Base-by-base conservation (phyloP, 2,329 filamentous ascomycete genomes). In the Claviceps fusiformis region DNA sequence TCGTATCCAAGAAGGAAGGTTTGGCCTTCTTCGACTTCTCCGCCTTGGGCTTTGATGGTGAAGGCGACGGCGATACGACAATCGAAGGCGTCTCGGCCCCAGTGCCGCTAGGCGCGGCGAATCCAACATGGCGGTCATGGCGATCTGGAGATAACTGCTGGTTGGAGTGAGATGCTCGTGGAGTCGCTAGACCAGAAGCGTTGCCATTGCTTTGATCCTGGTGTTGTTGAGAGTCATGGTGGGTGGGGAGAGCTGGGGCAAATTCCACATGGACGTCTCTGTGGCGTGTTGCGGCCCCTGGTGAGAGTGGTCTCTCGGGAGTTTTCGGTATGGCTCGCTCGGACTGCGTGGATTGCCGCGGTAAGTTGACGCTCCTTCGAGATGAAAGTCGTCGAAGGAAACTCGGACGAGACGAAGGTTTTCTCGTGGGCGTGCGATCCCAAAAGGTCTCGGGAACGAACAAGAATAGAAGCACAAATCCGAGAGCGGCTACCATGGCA, bases 391-490 rank as follows among this genome's bases (percentile, higher is more conserved):
- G 69, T 27, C 71, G 73, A 55, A 79, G 71, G 53, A 80, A 69
- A 54, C 69, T 70, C 1, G 75, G 73, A 24, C 75, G 66, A 56
- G 68, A 73, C 7, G 66, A 65, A 3, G 68, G 61, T 45, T 68
- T 69, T 24, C 68, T 65, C 3, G 69, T 65, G 2, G 91, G 90
- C 2, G 86, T 85, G 50, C 92, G 78, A 68, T 96, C 90, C 92
- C 92, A 97, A 61, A 95, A 96, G 0, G 90, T 95, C 71, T 97
- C 92, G 0, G 92, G 92, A 0, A 95, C 88, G 62, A 95, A 95
- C 57, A 96, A 76, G 67, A 95, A 95, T 1, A 97, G 75, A 3
- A 95, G 71, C 24, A 81, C 67, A 43, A 83, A 78, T 57, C 83
- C 84, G 50, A 88, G 79, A 0, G 76, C 88, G 39, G 90, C 86